These are phyloP conservation scores for Inonotus obliquus DNA, from an alignment of 1,284 basidiomycete genomes.

Conservation along the genomic window DNA sequence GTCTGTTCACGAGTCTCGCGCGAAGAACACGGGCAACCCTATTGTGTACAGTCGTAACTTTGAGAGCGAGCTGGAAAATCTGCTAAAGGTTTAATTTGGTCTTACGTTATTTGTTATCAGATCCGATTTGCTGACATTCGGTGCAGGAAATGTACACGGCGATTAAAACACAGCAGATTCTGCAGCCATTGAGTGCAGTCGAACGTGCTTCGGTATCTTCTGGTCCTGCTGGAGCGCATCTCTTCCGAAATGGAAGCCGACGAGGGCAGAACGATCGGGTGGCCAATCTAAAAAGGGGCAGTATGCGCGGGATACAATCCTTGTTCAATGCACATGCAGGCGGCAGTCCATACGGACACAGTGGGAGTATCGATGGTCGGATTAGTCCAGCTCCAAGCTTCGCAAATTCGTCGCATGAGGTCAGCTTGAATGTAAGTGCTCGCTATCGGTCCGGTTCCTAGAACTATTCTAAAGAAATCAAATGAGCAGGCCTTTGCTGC, in stretches of 20 bases:
- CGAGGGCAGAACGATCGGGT: constrained; percentile 65
- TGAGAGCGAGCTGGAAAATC: constrained; percentile 80
- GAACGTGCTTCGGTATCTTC: constrained; percentile 50
- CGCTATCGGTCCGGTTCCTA: constrained; percentile 4
- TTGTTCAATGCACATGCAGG: constrained; percentile 59
- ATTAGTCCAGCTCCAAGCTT: constrained; percentile 87
- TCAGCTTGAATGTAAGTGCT: constrained; percentile 31
- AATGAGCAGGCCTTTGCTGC: constrained; percentile 32
- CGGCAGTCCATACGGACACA: constrained; percentile 72
- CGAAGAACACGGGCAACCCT: constrained; percentile 29
- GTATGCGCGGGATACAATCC: constrained; percentile 81
- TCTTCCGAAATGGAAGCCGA: constrained; percentile 63
- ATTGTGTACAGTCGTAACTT: constrained; percentile 62
- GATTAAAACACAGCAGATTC: constrained; percentile 86
- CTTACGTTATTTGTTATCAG: neutral
- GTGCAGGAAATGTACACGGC: constrained; percentile 90
- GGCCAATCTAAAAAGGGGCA: constrained; percentile 81
- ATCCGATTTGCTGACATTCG: neutral
- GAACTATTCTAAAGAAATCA: neutral
- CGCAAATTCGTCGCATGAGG: constrained; percentile 80
- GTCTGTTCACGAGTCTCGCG: constrained; percentile 22
- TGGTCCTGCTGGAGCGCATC: constrained; percentile 38
- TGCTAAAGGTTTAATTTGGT: constrained; percentile 64
- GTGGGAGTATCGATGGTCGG: constrained; percentile 77
- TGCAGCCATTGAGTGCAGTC: constrained; percentile 61